Conservation (phyloP, 176 grass and related monocot species). For the Musa schizocarpa region DNA sequence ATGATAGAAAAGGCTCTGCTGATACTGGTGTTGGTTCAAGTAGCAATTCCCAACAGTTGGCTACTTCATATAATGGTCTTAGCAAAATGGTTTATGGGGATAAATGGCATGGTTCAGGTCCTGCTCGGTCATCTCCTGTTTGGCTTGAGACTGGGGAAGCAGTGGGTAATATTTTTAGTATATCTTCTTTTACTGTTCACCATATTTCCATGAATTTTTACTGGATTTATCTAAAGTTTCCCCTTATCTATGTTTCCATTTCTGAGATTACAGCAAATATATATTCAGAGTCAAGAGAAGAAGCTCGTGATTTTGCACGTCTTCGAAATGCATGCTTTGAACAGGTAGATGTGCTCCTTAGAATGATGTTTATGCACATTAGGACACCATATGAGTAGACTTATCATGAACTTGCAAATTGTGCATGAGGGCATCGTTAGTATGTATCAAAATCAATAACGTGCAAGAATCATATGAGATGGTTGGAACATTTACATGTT, state of each 20-base stretch:
- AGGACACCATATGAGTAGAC: too few species aligned
- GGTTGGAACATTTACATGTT: too few species aligned
- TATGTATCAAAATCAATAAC: too few species aligned
- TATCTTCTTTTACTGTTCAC: conserved; percentile 12
- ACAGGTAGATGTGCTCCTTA: conserved; percentile 43
- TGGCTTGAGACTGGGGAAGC: conserved; percentile 97
- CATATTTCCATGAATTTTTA: not conserved
- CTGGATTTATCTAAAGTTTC: conserved; percentile 19
- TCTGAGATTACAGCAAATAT: conserved; percentile 42
- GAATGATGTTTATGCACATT: not conserved
- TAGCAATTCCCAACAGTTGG: conserved; percentile 27
- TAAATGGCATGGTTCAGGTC: conserved; percentile 51
- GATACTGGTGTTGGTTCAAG: conserved; percentile 45
- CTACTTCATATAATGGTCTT: conserved; percentile 42
- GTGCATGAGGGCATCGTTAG: too few species aligned
- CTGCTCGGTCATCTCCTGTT: conserved; percentile 38
- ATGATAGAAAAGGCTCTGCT: conserved; percentile 48
- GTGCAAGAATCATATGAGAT: too few species aligned
- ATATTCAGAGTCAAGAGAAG: conserved; percentile 86
- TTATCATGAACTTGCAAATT: too few species aligned
- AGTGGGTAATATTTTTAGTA: conserved; percentile 61
- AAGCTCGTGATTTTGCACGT: conserved; percentile 91
- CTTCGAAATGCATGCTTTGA: conserved; percentile 94
- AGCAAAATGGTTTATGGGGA: conserved; percentile 57
- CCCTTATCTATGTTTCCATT: not conserved